Conservation (phyloP, 179 eudicot species). For the Pouteria campechiana region DNA sequence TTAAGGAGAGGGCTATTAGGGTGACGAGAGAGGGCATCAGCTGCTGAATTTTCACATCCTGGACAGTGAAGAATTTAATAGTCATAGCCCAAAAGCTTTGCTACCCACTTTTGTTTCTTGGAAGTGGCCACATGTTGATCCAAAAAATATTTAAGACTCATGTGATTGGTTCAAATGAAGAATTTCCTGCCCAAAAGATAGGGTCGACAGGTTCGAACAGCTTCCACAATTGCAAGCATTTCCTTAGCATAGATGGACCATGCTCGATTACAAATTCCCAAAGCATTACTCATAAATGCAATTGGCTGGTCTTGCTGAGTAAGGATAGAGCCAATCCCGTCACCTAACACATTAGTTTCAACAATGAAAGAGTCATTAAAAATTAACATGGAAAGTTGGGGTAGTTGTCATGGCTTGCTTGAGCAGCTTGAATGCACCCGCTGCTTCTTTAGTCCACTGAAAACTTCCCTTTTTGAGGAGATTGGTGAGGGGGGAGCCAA, state of each 20-base stretch:
- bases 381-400: not conserved
- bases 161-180: not conserved
- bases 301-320: not conserved
- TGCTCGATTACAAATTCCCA: not conserved
- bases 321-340: not conserved
- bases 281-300: not conserved
- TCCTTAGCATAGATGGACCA: constrained; percentile 2
- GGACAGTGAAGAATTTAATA: not conserved
- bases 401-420: not conserved
- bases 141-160: not conserved
- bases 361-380: not conserved
- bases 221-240: not conserved
- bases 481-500: not conserved
- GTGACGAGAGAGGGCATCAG: constrained; percentile 3
- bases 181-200: not conserved
- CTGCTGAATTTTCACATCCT: not conserved
- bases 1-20: not conserved
- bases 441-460: not conserved
- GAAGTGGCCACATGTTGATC: not conserved
- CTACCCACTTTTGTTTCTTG: not conserved
- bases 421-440: not conserved
- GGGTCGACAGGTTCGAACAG: not conserved
- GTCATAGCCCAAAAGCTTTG: not conserved
- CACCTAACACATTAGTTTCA: not conserved
- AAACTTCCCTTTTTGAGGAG: not conserved